These are phyloP conservation scores for Trifolium subterraneum DNA, from an alignment of 306 rosid genomes.

Conservation along the genomic window DNA sequence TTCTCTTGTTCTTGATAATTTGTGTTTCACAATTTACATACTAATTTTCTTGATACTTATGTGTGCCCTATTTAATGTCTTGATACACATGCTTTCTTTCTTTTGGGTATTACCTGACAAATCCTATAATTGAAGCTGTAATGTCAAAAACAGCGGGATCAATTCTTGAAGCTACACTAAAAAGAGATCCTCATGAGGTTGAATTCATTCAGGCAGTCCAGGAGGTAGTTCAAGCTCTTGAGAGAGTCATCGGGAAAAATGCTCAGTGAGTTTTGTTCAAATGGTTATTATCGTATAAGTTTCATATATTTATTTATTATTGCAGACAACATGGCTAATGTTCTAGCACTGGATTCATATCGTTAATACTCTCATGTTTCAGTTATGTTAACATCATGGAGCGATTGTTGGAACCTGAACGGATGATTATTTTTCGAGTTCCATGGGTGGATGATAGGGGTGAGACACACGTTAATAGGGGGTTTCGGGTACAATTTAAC, in stretches of 20 bases:
- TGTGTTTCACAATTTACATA: constrained; percentile 30
- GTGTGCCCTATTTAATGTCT: constrained; percentile 23
- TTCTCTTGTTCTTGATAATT: constrained; percentile 30
- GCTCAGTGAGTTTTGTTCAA: constrained; percentile 71
- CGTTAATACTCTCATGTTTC: constrained; percentile 47
- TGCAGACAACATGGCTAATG: constrained; percentile 17
- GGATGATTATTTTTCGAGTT: constrained; percentile 86
- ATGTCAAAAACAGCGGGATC: constrained; percentile 97
- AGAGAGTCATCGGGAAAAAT: constrained; percentile 93
- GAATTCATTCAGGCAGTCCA: constrained; percentile 92
- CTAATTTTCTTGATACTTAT: constrained; percentile 10
- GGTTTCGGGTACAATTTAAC: constrained; percentile 91
- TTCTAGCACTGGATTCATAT: constrained; percentile 26
- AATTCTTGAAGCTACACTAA: constrained; percentile 86
- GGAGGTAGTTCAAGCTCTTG: constrained; percentile 88
- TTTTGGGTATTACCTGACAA: constrained; percentile 44
- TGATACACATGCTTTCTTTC: constrained; percentile 32
- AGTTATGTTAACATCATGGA: constrained; percentile 95
- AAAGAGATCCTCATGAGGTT: constrained; percentile 92
- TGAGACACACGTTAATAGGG: constrained; percentile 83
- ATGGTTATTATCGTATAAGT: constrained; percentile 16
- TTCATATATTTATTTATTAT: constrained; percentile 12
- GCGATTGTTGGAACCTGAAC: constrained; percentile 97
- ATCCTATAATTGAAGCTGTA: constrained; percentile 67
- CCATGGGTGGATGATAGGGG: constrained; percentile 99